Base-by-base conservation (phyloP, 441 rosid species). In the Dalechampia spathulata region DNA sequence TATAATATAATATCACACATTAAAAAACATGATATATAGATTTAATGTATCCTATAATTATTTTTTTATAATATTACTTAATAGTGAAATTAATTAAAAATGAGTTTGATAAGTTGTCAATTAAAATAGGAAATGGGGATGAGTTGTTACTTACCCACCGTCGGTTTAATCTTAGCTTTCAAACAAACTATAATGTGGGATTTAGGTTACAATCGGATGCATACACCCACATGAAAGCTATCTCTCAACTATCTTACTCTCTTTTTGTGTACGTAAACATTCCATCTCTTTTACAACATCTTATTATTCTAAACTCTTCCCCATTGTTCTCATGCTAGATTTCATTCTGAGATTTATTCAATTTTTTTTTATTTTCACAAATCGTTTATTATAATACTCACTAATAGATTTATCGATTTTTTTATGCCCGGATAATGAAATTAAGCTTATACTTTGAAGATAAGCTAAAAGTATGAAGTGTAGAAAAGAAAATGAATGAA, bases 111-210 rank as follows among this genome's bases (percentile, higher is more conserved):
- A 17, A 17, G 42, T 6, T 39, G 42, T 39, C 17, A 39, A 39
- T 14, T 39, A 39, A n/a, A 39, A 39, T 39, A 39, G 15, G 14
- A 38, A 3, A 55, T 7, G 40, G 26, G 38, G 20, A 49, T 5
- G 19, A 54, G 65, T 67, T 62, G 59, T 52, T 50, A 38, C 65
- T 49, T 57, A 74, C 71, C 80, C 81, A 76, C 71, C 68, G 80
- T 72, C 60, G 62, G 74, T 73, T 70, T 73, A 68, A 48, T 76
- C 80, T 71, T 79, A 39, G 75, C 82, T 79, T 86, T 73, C 78
- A 76, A 76, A 72, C 66, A 70, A 62, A 52, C 40, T 50, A 65
- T 55, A 40, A 70, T 65, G 60, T 58, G 45, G 19, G 30, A 52
- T n/a, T 51, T 52, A 70, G 52, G 75, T 76, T 73, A 52, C 59